Evolutionary conservation across 1,284 basidiomycete species (phyloP), one percentile per base, ranked within the genome.

Genomic region (Cryptococcus depauperatus): DNA sequence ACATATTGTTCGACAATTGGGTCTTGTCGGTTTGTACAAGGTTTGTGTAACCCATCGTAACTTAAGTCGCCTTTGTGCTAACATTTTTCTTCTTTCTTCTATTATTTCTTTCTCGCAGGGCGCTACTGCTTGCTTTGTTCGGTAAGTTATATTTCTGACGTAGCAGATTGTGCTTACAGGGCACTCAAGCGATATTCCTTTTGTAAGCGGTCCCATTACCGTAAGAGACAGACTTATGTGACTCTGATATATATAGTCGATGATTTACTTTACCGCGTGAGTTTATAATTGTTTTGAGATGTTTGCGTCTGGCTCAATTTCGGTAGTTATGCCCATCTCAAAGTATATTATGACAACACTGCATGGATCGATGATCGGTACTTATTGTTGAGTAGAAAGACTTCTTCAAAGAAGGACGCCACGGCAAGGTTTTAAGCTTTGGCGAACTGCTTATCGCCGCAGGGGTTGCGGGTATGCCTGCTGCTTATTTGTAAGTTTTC

Each of bases 381-480:
- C 85, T 73, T 78, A 19, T 27, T n/a, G 66, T 21, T 28, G 34
- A 42, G 64, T 90, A 96, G 78, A 87, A 82, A 71, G 93, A 98
- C 70, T 59, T 96, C 11, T 98, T 97, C 77, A 77, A 84, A 46
- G 93, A 97, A 67, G 93, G 93, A n/a, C 83, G 84, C 69, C 85
- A 91, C 57, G 91, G 90, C 57, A 96, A 97, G 73, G 82, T 85
- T 59, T 76, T 98, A 38, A 81, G 82, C 16, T 96, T 97, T 72
- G 70, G 89, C 39, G 92, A 98, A 75, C 87, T 92, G 43, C 76
- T 98, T 42, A 73, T 79, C 5, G 66, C 69, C 10, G 68, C 70
- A 23, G 64, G 67, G 51, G 59, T 75, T 37, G 73, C 76, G 50
- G 93, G 93, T 57, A 96, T 96, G 89, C 92, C 93, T 40, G 91